Evolutionary conservation across 73 alveolate genomes (phyloP).

Genomic region (Paraurostyla sp.): DNA sequence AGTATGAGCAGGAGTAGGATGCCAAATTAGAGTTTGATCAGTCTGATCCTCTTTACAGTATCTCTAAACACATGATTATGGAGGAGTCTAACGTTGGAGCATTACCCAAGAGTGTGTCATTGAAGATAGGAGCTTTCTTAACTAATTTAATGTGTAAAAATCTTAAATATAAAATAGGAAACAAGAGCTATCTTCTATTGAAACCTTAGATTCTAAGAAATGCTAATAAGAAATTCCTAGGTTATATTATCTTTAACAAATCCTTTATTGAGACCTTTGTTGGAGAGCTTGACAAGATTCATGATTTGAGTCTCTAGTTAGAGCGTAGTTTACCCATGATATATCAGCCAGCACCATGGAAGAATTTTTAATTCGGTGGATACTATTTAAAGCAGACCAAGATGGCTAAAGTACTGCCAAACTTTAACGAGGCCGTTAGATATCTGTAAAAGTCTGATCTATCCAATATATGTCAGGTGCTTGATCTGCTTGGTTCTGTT

Average conservation of each 20-base stretch:
- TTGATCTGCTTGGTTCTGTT: conserved; percentile 79
- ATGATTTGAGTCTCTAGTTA: conserved; percentile 78
- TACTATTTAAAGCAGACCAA: conserved; percentile 84
- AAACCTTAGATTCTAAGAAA: conserved; percentile 77
- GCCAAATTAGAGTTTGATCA: not conserved
- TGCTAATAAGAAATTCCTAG: conserved; percentile 59
- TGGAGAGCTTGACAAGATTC: conserved; percentile 74
- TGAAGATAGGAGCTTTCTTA: conserved; percentile 74
- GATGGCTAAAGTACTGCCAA: conserved; percentile 78
- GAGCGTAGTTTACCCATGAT: conserved; percentile 93
- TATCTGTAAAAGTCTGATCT: conserved; percentile 79
- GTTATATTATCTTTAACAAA: conserved; percentile 72
- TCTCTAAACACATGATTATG: conserved; percentile 56
- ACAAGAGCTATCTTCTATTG: conserved; percentile 70
- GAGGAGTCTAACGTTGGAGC: conserved; percentile 55
- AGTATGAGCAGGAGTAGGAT: conserved; percentile 1
- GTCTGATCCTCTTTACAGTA: not conserved
- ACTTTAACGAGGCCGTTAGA: conserved; percentile 74
- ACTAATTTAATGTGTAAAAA: conserved; percentile 77
- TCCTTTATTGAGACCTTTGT: conserved; percentile 75
- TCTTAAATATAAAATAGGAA: conserved; percentile 74
- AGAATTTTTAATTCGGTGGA: conserved; percentile 87
- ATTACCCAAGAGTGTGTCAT: conserved; percentile 23
- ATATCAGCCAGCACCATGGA: conserved; percentile 93
- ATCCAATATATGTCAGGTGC: conserved; percentile 71